phyloP scores from a whole-genome alignment of 2,329 filamentous ascomycete genomes.

The Talaromyces sp. region DNA sequence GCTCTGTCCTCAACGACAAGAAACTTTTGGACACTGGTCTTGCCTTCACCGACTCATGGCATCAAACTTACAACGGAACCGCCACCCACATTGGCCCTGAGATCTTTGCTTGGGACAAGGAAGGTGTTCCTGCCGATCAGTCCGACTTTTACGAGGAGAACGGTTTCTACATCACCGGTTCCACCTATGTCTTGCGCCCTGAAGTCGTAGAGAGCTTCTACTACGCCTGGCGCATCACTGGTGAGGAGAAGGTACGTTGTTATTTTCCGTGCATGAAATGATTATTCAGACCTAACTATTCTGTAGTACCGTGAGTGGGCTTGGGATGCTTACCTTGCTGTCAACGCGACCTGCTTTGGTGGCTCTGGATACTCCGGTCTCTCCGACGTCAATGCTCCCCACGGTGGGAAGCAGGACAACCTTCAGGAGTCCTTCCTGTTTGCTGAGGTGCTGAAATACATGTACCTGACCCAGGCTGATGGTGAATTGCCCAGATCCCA shows the following conservation, averaged over 20 bases:
- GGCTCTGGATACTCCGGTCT: slow-evolving; percentile 66
- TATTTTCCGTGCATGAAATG: neutral
- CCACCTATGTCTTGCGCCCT: slow-evolving; percentile 65
- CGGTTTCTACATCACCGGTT: slow-evolving; percentile 66
- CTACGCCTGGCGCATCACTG: slow-evolving; percentile 79
- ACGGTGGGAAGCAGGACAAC: slow-evolving; percentile 60
- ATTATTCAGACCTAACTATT: neutral
- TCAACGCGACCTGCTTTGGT: slow-evolving; percentile 60
- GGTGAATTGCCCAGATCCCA: slow-evolving; percentile 20
- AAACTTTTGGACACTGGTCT: slow-evolving; percentile 73
- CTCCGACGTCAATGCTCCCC: slow-evolving; percentile 58
- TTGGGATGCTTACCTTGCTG: slow-evolving; percentile 70
- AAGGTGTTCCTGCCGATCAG: slow-evolving; percentile 44
- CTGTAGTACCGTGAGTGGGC: slow-evolving; percentile 71
- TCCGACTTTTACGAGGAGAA: slow-evolving; percentile 58
- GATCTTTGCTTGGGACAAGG: slow-evolving; percentile 58
- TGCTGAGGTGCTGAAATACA: slow-evolving; percentile 82
- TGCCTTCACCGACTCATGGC: slow-evolving; percentile 66
- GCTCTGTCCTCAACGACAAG: slow-evolving; percentile 60
- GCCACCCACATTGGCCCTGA: slow-evolving; percentile 75
- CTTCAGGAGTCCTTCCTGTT: slow-evolving; percentile 86
- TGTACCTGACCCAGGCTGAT: slow-evolving; percentile 63
- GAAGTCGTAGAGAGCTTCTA: slow-evolving; percentile 83
- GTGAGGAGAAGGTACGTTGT: slow-evolving; percentile 51
- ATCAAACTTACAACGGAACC: slow-evolving; percentile 66